These are phyloP conservation scores for Boletus coccyginus DNA, from an alignment of 768 basidiomycete species.

Conservation along the genomic window DNA sequence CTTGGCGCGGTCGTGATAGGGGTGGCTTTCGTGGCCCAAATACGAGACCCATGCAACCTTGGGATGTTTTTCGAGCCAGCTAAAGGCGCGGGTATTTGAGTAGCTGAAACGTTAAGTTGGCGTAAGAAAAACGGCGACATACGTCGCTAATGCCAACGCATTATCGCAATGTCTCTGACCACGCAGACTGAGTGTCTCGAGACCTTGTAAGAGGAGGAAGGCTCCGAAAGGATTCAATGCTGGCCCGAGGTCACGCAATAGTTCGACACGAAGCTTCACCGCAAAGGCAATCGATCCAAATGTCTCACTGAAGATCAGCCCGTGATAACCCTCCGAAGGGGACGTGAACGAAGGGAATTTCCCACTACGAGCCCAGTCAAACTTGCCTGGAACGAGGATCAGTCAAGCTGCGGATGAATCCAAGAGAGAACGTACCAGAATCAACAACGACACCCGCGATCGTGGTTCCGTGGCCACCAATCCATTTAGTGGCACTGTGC, in stretches of 20 bases:
- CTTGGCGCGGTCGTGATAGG: slow-evolving; percentile 57
- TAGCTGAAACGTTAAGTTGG: not conserved
- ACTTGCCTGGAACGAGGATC: slow-evolving; percentile 41
- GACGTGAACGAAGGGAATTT: slow-evolving; percentile 56
- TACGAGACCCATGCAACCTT: slow-evolving; percentile 78
- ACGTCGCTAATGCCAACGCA: slow-evolving; percentile 49
- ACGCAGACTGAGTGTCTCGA: slow-evolving; percentile 62
- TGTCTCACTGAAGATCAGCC: slow-evolving; percentile 46
- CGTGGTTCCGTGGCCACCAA: slow-evolving; percentile 65
- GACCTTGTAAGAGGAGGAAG: slow-evolving; percentile 56
- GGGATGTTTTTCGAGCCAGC: slow-evolving; percentile 61
- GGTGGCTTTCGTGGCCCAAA: slow-evolving; percentile 62
- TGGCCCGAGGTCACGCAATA: slow-evolving; percentile 52
- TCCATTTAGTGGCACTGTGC: slow-evolving; percentile 66
- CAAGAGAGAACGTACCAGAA: slow-evolving; percentile 37
- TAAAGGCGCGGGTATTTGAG: not conserved
- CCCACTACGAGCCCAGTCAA: slow-evolving; percentile 52
- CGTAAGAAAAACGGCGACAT: slow-evolving; percentile 2
- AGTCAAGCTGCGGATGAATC: not conserved
- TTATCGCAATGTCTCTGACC: slow-evolving; percentile 58
- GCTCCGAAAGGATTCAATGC: slow-evolving; percentile 54
- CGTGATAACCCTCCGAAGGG: slow-evolving; percentile 58
- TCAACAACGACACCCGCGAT: slow-evolving; percentile 65
- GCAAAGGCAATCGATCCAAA: slow-evolving; percentile 53
- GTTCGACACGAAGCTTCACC: slow-evolving; percentile 49